These are phyloP conservation scores for Trypanosoma rangeli DNA, from an alignment of 208 protist genomes.

Conservation along the genomic window DNA sequence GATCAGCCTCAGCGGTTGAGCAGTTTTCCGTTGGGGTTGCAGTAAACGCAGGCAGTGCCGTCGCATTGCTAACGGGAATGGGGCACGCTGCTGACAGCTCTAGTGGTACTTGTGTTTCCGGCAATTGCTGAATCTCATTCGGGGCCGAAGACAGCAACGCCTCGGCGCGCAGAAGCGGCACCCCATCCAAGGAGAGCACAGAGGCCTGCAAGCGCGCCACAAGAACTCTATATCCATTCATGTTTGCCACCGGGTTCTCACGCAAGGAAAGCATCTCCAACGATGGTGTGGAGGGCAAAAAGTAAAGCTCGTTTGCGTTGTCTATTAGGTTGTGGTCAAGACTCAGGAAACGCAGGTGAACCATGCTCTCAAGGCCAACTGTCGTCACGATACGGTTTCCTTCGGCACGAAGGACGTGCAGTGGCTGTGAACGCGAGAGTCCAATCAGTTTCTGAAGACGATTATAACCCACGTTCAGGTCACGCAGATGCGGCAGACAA, in stretches of 20 bases:
- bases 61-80: neutral
- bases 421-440: slow-evolving; percentile 37
- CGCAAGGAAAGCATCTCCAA: slow-evolving; percentile 62
- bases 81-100: neutral
- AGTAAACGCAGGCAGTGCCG: neutral
- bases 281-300: slow-evolving; percentile 38
- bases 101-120: neutral
- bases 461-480: slow-evolving; percentile 82
- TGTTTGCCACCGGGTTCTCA: slow-evolving; percentile 60
- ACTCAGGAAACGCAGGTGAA: slow-evolving; percentile 45
- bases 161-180: slow-evolving; percentile 39
- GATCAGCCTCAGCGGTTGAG: neutral
- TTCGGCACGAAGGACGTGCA: slow-evolving; percentile 67
- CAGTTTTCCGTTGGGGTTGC: neutral
- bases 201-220: slow-evolving; percentile 43
- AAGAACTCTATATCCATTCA: slow-evolving; percentile 44
- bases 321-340: slow-evolving; percentile 78
- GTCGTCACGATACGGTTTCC: slow-evolving; percentile 66
- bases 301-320: slow-evolving; percentile 63
- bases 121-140: neutral
- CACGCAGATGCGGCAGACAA: slow-evolving; percentile 56
- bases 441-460: slow-evolving; percentile 54
- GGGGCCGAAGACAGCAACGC: neutral
- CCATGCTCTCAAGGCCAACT: slow-evolving; percentile 53
- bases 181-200: slow-evolving; percentile 71